Evolutionary conservation across 2,329 filamentous ascomycete genomes (phyloP).

Genomic region (Amauroascus niger): DNA sequence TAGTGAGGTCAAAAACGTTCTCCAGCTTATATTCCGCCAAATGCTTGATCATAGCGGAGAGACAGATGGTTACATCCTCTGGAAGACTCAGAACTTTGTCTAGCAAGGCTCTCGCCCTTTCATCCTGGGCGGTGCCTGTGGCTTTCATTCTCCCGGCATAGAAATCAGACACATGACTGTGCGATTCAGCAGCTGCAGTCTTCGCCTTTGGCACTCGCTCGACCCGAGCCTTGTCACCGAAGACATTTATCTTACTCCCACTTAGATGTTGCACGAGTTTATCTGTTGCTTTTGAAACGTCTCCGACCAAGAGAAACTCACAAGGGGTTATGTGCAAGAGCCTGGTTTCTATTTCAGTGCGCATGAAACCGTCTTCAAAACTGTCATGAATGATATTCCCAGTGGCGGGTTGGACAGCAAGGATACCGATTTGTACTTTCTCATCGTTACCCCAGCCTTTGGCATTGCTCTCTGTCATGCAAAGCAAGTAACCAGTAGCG

Average conservation of each 20-base stretch:
- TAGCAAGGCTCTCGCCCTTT: conserved; percentile 56
- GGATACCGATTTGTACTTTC: conserved; percentile 79
- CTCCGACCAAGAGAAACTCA: conserved; percentile 86
- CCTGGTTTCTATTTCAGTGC: conserved; percentile 90
- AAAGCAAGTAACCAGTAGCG: conserved; percentile 78
- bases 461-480: conserved; percentile 73
- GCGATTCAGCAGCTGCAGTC: conserved; percentile 72
- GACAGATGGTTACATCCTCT: conserved; percentile 76
- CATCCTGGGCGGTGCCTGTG: conserved; percentile 43
- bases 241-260: conserved; percentile 79
- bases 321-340: conserved; percentile 90
- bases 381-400: conserved; percentile 93
- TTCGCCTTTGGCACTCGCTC: conserved; percentile 68
- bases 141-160: conserved; percentile 77
- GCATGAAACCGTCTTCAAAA: conserved; percentile 97
- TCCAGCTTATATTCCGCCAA: conserved; percentile 85
- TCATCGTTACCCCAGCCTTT: conserved; percentile 81
- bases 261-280: conserved; percentile 87
- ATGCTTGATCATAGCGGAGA: conserved; percentile 94
- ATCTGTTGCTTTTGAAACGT: conserved; percentile 80
- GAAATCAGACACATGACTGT: conserved; percentile 83
- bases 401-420: conserved; percentile 90
- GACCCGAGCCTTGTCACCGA: conserved; percentile 79
- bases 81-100: conserved; percentile 80
- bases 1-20: conserved; percentile 91